Conservation (phyloP, 805 yeast species). For the Pichia kluyveri region DNA sequence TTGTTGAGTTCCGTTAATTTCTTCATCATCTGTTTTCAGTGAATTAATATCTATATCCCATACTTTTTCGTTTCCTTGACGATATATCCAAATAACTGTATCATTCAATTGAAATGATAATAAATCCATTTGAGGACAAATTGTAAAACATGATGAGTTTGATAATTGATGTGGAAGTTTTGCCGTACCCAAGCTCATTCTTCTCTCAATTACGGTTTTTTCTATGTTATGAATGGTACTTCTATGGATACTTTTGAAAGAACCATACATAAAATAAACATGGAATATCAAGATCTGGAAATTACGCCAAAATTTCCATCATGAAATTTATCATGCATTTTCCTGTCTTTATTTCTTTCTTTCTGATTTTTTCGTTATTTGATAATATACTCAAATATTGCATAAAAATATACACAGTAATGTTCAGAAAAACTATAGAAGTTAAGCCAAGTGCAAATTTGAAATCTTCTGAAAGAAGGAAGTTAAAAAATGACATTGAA, state of each 20-base stretch:
- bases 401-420: slow-evolving; percentile 11
- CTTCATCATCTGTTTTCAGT: background rate
- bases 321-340: too few relatives aligned
- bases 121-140: slow-evolving; percentile 30
- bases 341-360: background rate
- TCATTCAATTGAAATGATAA: slow-evolving; percentile 21
- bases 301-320: too few relatives aligned
- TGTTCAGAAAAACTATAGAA: slow-evolving; percentile 49
- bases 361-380: too few relatives aligned
- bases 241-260: too few relatives aligned
- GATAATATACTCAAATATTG: too few relatives aligned
- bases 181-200: background rate
- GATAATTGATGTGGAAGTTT: slow-evolving; percentile 5
- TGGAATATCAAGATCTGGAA: too few relatives aligned
- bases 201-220: background rate
- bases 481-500: slow-evolving; percentile 30
- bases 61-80: slow-evolving; percentile 25
- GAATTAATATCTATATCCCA: slow-evolving; percentile 21
- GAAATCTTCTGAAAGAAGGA: slow-evolving; percentile 72
- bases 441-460: slow-evolving; percentile 71
- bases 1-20: background rate
- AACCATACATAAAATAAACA: too few relatives aligned
- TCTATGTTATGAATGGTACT: too few relatives aligned
- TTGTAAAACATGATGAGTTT: slow-evolving; percentile 9
- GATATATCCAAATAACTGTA: slow-evolving; percentile 23